These are phyloP conservation scores for Debaryomycetaceae sp. DNA, from an alignment of 1,139 yeast species.

Conservation along the genomic window DNA sequence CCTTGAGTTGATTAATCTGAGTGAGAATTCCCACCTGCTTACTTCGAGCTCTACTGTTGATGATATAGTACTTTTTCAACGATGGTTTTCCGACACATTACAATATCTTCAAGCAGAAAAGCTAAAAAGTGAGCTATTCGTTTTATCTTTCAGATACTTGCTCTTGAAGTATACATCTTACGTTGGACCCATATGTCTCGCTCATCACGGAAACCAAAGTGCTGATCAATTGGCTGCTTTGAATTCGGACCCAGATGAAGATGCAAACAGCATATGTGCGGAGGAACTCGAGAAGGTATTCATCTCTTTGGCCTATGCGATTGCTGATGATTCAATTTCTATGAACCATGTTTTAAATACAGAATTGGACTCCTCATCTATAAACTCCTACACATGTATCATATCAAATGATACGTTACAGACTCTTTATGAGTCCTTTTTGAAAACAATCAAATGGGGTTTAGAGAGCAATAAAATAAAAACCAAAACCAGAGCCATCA, in stretches of 20 bases:
- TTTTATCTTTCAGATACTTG: slow-evolving; percentile 10
- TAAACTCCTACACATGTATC: slow-evolving; percentile 11
- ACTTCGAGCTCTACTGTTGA: slow-evolving; percentile 9
- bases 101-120: slow-evolving; percentile 13
- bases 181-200: background rate
- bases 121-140: slow-evolving; percentile 6
- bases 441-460: slow-evolving; percentile 45
- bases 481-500: slow-evolving; percentile 62
- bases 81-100: slow-evolving; percentile 8
- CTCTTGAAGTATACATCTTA: slow-evolving; percentile 8
- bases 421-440: slow-evolving; percentile 49
- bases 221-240: slow-evolving; percentile 8
- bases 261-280: background rate
- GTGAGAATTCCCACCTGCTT: slow-evolving; percentile 10
- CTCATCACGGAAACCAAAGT: background rate
- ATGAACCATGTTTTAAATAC: slow-evolving; percentile 10
- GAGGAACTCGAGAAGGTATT: slow-evolving; percentile 1
- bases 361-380: slow-evolving; percentile 11
- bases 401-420: slow-evolving; percentile 30
- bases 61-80: slow-evolving; percentile 9
- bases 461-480: slow-evolving; percentile 55
- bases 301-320: slow-evolving; percentile 4
- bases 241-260: slow-evolving; percentile 8
- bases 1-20: slow-evolving; percentile 23
- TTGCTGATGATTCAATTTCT: slow-evolving; percentile 8